Base-by-base conservation (phyloP, 2,329 filamentous ascomycete species). In the Malbranchea zuffiana region DNA sequence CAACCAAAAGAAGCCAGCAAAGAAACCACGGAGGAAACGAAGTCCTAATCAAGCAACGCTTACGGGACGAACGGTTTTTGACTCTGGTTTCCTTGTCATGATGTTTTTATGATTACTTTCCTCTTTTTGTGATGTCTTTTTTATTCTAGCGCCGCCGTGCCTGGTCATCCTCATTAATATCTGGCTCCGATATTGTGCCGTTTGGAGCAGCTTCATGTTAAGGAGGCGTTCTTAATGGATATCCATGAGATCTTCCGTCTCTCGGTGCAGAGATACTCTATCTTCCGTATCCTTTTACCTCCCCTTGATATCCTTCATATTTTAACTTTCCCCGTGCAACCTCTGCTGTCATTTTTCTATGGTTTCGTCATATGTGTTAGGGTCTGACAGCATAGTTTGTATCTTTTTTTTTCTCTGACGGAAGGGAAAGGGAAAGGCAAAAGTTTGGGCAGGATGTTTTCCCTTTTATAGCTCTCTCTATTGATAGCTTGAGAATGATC, bases 1-100 rank as follows among this genome's bases (percentile, higher is more conserved):
- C 68, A 69, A 56, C 62, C 55, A 44, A 53, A 63, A 51, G 62
- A 63, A 50, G 50, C 52, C 41, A 53, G 52, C 30, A 57, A 68
- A 26, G 47, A 54, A 27, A 44, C 44, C 13, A 43, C 57, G 19
- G 57, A 61, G 42, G 61, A 63, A 26, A 59, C 50, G 19, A 46
- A 47, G 24, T 42, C 43, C 27, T 46, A 45, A 41, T 41, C 32
- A 20, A 15, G 13, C 35, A 39, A 15, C 25, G 15, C 31, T 19
- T 23, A 28, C 21, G 19, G 32, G 35, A 25, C 31, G 32, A 36
- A 44, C 17, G 34, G 27, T 23, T 34, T 34, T 39, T 42, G 30
- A 36, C 34, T 38, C 36, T 38, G 32, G 36, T 32, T 43, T 43
- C 34, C 28, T 45, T 45, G 37, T 35, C 31, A 35, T 39, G 36